Percentiles rank a stretch among this genome's conserved stretches.
These are phyloP conservation scores for Salix koriyanagi DNA, from an alignment of 345 rosid genomes.

Conservation along the genomic window DNA sequence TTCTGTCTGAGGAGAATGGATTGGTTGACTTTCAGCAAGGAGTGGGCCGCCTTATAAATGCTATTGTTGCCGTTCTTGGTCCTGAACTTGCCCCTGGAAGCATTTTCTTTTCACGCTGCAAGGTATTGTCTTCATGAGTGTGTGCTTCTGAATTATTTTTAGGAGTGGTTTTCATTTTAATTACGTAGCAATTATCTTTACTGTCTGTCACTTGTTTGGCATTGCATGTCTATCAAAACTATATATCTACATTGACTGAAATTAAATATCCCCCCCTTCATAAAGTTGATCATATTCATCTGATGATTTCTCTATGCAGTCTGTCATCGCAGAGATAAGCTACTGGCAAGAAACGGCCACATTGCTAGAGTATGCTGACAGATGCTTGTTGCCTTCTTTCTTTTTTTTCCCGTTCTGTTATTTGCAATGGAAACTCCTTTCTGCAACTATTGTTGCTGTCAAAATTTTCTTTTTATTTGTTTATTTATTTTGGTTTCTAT, in stretches of 20 bases:
- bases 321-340: conserved; percentile 93
- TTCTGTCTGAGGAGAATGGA: conserved; percentile 89
- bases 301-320: conserved; percentile 42
- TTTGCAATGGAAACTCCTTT: background rate
- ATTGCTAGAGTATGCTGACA: conserved; percentile 70
- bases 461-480: background rate
- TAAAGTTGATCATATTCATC: background rate
- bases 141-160: background rate
- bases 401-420: background rate
- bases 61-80: conserved; percentile 95
- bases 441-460: background rate
- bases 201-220: background rate
- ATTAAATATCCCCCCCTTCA: background rate
- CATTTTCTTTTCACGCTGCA: conserved; percentile 96
- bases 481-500: background rate
- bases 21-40: conserved; percentile 86
- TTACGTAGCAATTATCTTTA: background rate
- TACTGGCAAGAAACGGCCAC: conserved; percentile 89
- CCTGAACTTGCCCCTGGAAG: conserved; percentile 98
- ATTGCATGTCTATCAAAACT: too few relatives aligned
- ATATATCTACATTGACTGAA: background rate
- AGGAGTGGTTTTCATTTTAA: background rate
- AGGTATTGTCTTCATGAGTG: conserved; percentile 37
- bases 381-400: background rate
- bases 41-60: conserved; percentile 93